phyloP scores from a whole-genome alignment of 352 stramenopile genomes.

The Lagenidium giganteum region DNA sequence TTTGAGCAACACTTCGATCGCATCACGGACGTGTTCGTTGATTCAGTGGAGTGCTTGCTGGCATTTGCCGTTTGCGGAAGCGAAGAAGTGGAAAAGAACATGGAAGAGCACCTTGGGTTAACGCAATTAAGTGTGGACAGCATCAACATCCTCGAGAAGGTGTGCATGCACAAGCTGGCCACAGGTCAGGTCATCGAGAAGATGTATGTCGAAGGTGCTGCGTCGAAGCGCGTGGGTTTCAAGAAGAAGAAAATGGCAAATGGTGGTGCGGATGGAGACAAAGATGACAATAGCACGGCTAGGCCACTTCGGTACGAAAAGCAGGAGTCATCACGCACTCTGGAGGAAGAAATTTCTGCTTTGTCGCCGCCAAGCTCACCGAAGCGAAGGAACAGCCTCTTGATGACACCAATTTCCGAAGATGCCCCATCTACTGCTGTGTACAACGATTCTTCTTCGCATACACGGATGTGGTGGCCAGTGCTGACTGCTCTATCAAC shows the following conservation, averaged over 20 bases:
- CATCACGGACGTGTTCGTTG: conserved; percentile 76
- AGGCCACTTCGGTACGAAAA: conserved; percentile 52
- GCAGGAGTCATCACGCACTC: conserved; percentile 46
- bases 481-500: conserved; percentile 96
- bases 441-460: conserved; percentile 66
- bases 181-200: conserved; percentile 76
- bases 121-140: conserved; percentile 70
- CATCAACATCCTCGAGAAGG: conserved; percentile 48
- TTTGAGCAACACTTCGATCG: conserved; percentile 69
- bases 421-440: too few relatives aligned
- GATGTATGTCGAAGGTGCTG: conserved; percentile 25
- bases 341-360: conserved; percentile 56
- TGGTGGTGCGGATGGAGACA: conserved; percentile 1
- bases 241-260: conserved; percentile 41
- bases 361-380: conserved; percentile 31
- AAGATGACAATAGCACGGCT: not conserved
- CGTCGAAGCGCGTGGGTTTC: conserved; percentile 47
- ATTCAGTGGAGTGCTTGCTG: conserved; percentile 74
- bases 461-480: conserved; percentile 91
- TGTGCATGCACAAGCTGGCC: conserved; percentile 73
- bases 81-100: conserved; percentile 51
- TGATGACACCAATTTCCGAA: too few relatives aligned
- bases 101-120: conserved; percentile 43
- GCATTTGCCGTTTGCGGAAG: conserved; percentile 75
- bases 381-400: too few relatives aligned